Evolutionary conservation across 495 filamentous ascomycete species (phyloP).

Genomic region (Xylaria bambusicola): DNA sequence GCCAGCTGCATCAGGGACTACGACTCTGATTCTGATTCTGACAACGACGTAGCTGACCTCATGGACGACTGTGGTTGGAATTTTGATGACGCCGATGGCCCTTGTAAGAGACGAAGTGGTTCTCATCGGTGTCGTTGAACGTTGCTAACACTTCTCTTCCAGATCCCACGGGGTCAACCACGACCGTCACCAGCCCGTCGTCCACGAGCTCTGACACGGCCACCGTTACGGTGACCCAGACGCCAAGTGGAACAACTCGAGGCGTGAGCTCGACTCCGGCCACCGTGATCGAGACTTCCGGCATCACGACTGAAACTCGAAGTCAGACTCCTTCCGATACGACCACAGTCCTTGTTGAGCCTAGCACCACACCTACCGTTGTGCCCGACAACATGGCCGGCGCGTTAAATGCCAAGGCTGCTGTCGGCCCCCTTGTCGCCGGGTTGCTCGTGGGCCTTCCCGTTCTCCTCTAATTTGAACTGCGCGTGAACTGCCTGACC

Average conservation of each 20-base stretch:
- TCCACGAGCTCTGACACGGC: background rate
- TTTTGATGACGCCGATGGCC: conserved; percentile 7
- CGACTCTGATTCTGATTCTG: conserved; percentile 12
- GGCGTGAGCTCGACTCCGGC: no score
- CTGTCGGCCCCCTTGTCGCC: background rate
- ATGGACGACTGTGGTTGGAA: conserved; percentile 20
- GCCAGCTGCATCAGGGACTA: conserved; percentile 19
- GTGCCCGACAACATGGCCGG: conserved; percentile 13
- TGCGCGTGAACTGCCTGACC: no score
- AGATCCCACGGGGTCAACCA: conserved; percentile 12
- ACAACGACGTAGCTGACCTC: conserved; percentile 20
- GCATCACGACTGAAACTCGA: conserved; percentile 4
- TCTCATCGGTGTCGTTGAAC: background rate
- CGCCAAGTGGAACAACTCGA: no score
- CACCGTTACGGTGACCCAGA: conserved; percentile 3
- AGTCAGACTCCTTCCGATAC: background rate
- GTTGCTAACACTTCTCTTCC: background rate
- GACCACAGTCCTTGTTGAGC: background rate
- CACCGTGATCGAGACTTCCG: no score
- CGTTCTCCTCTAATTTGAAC: conserved; percentile 6
- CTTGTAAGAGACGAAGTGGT: conserved; percentile 5
- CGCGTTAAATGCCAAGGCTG: background rate
- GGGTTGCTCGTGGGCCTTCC: background rate
- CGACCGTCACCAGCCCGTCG: background rate
- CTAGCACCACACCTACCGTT: background rate